Base-by-base conservation (phyloP, 1,284 basidiomycete species). In the Tremellales sp. region DNA sequence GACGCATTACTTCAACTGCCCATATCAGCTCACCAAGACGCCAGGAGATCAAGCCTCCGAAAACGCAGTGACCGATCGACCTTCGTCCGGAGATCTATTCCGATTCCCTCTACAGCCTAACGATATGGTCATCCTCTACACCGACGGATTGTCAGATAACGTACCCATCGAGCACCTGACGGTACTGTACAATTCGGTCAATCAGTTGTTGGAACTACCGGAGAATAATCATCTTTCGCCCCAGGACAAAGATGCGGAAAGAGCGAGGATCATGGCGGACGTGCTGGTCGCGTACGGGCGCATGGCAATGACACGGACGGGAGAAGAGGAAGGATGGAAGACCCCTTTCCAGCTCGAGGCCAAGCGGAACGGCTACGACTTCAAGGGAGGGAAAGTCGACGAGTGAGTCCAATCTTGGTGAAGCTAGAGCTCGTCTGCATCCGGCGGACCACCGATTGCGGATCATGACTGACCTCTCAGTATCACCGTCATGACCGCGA, bases 81-180 rank as follows among this genome's bases (percentile, higher is more conserved):
- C 73, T 2, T 45, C 54, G 26, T 39, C 56, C n/a, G 69, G 63
- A 10, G 72, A 74, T 36, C 47, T 57, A 17, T 61, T 67, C 39
- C 52, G 58, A 21, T 64, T 69, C 43, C 61, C 69, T 42, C 48
- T 76, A 1, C 48, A 69, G 46, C 60, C 67, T 4, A 72, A 72
- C 17, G 74, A 76, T 45, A 57, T 72, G 11, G 57, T 76, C n/a
- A 33, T 75, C 3, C 57, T 73, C 33, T 76, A 68, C 62, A 80
- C 79, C n/a, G 80, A 81, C 58, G 80, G 80, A 0, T 64, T 80
- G 37, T 73, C 72, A 37, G 80, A 81, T 60, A 81, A 81, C 59
- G 72, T 79, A 39, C 75, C 75, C 35, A 53, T 65, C 5, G 51
- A 65, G 25, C 74, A 77, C 51, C 56, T 75, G n/a, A 59, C 72